These are phyloP conservation scores for Colletotrichum sp. DNA, from an alignment of 2,329 filamentous ascomycete genomes.

Conservation along the genomic window DNA sequence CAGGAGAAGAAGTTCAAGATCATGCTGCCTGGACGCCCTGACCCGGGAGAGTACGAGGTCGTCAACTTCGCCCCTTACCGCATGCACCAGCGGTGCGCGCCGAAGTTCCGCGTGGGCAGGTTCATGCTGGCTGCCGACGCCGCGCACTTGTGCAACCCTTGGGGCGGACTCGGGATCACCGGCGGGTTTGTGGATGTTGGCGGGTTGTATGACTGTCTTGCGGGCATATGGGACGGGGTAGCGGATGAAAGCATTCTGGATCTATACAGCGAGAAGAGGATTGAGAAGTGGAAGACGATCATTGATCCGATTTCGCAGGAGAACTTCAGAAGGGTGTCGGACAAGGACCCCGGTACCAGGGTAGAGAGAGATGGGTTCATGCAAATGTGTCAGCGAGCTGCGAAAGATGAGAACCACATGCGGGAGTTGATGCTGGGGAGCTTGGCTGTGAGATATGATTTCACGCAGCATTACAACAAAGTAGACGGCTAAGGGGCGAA, in stretches of 20 bases:
- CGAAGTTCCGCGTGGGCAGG: slow-evolving; percentile 60
- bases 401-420: slow-evolving; percentile 35
- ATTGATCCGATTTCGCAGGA: slow-evolving; percentile 47
- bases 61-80: slow-evolving; percentile 64
- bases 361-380: slow-evolving; percentile 34
- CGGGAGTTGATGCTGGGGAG: slow-evolving; percentile 37
- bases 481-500: background rate
- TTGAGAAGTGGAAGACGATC: slow-evolving; percentile 48
- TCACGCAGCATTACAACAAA: slow-evolving; percentile 46
- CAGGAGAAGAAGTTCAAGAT: slow-evolving; percentile 60
- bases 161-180: slow-evolving; percentile 67
- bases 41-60: slow-evolving; percentile 61
- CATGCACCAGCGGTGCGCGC: slow-evolving; percentile 65
- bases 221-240: slow-evolving; percentile 46
- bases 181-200: slow-evolving; percentile 69
- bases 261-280: slow-evolving; percentile 49
- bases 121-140: slow-evolving; percentile 65
- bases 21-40: slow-evolving; percentile 64
- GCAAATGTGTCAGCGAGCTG: slow-evolving; percentile 38
- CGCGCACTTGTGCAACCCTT: slow-evolving; percentile 60
- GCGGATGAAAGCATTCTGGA: slow-evolving; percentile 49
- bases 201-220: slow-evolving; percentile 64
- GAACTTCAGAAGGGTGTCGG: slow-evolving; percentile 49
- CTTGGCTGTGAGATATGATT: slow-evolving; percentile 47
- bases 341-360: slow-evolving; percentile 42